Conservation (phyloP, 108 stramenopile genomes). For the Parmales sp. region DNA sequence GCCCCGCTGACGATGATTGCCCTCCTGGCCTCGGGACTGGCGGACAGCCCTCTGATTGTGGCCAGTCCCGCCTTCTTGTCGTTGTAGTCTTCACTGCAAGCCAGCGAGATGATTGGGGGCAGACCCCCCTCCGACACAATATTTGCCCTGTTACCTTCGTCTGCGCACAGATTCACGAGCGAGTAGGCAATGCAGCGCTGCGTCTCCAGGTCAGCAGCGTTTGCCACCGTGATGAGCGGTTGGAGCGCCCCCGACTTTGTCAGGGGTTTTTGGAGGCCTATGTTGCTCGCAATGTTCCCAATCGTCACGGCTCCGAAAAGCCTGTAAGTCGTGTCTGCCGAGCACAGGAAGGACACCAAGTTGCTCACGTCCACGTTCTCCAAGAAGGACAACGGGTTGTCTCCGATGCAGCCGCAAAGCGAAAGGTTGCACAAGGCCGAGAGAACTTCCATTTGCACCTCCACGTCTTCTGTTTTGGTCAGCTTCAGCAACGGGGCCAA, state of each 20-base stretch:
- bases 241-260: constrained; percentile 48
- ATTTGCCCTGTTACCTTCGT: constrained; percentile 29
- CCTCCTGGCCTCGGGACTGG: constrained; percentile 38
- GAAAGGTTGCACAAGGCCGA: constrained; percentile 69
- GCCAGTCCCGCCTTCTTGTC: constrained; percentile 59
- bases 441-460: constrained; percentile 64
- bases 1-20: constrained; percentile 52
- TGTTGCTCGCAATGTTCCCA: constrained; percentile 65
- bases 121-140: constrained; percentile 65
- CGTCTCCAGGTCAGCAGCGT: constrained; percentile 51
- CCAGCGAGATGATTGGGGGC: constrained; percentile 52
- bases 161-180: constrained; percentile 60
- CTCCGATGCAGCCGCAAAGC: constrained; percentile 61
- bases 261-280: constrained; percentile 36
- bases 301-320: constrained; percentile 77
- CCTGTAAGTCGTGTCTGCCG: constrained; percentile 59
- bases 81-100: constrained; percentile 40
- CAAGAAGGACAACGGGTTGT: constrained; percentile 45
- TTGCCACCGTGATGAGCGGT: constrained; percentile 49
- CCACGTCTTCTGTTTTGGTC: constrained; percentile 49
- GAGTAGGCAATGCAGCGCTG: constrained; percentile 71
- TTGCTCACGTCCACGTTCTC: constrained; percentile 44
- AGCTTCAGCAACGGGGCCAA: constrained; percentile 47
- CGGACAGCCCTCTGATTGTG: constrained; percentile 50
- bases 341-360: constrained; percentile 63